These are phyloP conservation scores for Sistotremastrum suecicum DNA, from an alignment of 768 basidiomycete species.

Conservation along the genomic window DNA sequence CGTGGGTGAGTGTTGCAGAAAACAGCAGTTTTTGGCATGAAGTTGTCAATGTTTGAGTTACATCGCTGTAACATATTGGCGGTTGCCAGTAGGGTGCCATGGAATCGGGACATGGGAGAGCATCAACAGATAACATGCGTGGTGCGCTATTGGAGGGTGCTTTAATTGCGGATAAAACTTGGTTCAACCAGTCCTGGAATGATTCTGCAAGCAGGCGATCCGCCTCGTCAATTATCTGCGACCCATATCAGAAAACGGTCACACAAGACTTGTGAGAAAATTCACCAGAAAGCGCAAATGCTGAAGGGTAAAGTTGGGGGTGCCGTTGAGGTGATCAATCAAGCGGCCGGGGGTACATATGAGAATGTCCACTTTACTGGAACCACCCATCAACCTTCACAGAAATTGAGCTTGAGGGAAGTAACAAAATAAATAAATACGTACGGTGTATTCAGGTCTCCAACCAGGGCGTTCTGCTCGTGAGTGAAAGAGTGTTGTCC, in stretches of 20 bases:
- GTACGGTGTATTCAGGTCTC: slow-evolving; percentile 40
- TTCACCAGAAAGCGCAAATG: slow-evolving; percentile 88
- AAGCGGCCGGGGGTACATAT: slow-evolving; percentile 93
- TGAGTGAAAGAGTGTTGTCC: slow-evolving; percentile 92
- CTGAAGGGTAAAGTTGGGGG: slow-evolving; percentile 82
- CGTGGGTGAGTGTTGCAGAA: slow-evolving; percentile 88
- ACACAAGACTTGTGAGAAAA: slow-evolving; percentile 5
- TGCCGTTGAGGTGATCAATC: slow-evolving; percentile 84
- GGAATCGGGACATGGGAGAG: not conserved
- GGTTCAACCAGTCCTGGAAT: slow-evolving; percentile 89
- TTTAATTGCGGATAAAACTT: slow-evolving; percentile 64
- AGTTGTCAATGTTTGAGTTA: slow-evolving; percentile 10
- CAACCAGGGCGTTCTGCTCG: slow-evolving; percentile 73
- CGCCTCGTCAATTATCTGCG: slow-evolving; percentile 91
- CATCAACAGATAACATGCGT: not conserved
- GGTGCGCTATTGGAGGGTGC: slow-evolving; percentile 18
- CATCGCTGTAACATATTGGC: slow-evolving; percentile 1
- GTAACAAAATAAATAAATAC: slow-evolving; percentile 8
- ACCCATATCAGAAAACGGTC: not conserved
- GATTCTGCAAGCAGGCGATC: slow-evolving; percentile 91
- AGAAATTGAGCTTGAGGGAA: not conserved
- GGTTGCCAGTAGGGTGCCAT: slow-evolving; percentile 2
- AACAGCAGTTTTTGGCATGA: slow-evolving; percentile 93
- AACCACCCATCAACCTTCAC: slow-evolving; percentile 63
- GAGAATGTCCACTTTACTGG: slow-evolving; percentile 83